Percentiles rank a stretch among this genome's conserved stretches.
Evolutionary conservation across 192 early-diverging fungal species (phyloP).

Genomic region (Pecoramyces ruminantium): DNA sequence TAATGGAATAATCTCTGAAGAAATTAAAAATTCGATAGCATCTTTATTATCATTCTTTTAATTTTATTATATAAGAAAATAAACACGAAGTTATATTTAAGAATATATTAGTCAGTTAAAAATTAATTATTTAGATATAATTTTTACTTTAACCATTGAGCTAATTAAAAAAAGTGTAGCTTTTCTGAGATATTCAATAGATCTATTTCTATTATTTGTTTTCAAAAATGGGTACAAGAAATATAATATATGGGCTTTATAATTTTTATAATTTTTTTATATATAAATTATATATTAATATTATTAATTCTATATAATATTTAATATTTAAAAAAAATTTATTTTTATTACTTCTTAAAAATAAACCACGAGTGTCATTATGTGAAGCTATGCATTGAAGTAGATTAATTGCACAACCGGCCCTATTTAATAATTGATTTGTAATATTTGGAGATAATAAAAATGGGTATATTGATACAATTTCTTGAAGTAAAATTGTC

Average conservation of each 20-base stretch:
- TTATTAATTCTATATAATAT: not conserved
- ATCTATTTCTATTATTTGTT: conserved; percentile 83
- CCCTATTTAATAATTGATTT: conserved; percentile 78
- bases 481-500: conserved; percentile 87
- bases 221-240: conserved; percentile 97
- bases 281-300: not conserved
- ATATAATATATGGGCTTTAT: conserved; percentile 79
- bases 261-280: not conserved
- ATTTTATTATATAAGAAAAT: too few relatives aligned
- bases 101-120: too few relatives aligned
- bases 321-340: too few relatives aligned
- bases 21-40: conserved; percentile 84
- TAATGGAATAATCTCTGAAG: conserved; percentile 92
- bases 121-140: too few relatives aligned
- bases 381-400: conserved; percentile 93
- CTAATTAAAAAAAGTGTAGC: conserved; percentile 92
- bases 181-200: conserved; percentile 88
- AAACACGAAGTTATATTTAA: too few relatives aligned
- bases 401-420: conserved; percentile 88
- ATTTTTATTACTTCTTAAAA: conserved; percentile 64
- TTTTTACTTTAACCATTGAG: conserved; percentile 74
- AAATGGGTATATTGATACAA: conserved; percentile 84
- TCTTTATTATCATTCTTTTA: conserved; percentile 82
- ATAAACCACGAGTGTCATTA: conserved; percentile 68
- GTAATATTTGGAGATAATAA: conserved; percentile 74